Base-by-base conservation (phyloP, 2,329 filamentous ascomycete genomes). In the Colletotrichum graminicola region DNA sequence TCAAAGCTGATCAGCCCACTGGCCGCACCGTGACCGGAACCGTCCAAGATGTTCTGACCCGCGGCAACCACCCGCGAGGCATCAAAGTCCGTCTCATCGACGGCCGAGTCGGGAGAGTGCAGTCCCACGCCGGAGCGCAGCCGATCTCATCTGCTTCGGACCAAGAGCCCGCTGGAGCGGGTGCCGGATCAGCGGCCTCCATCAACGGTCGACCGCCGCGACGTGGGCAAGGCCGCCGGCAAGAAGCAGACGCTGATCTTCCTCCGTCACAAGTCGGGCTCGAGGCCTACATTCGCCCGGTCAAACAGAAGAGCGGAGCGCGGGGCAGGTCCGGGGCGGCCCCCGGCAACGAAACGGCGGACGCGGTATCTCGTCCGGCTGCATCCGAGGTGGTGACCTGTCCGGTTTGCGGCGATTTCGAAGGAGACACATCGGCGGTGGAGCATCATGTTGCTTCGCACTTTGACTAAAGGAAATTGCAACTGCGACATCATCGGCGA, bases 41-140 rank as follows among this genome's bases (percentile, higher is more conserved):
- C 6, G 89, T 95, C 1, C 85, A 86, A 63, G 88, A 94, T 56
- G 79, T 95, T 0, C 84, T 95, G 59, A 95, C 93, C 2, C 84
- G 88, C 1, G 92, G 92, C 34, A 89, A 95, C 75, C 93, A 95
- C 76, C 92, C 92, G 3, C 87, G 92, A 12, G 93, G 93, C 45
- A 93, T 95, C 82, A 95, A 95, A 80, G 92, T 95, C 32, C 88
- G 93, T 2, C 84, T 95, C 7, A 82, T 83, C 1, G 92, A 93
- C 78, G 93, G 93, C 1, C 86, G 91, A 34, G 88, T 95, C 3
- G 93, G 93, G 2, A 84, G 93, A 21, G 93, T 95, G 36, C 93
- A 95, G 80, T 83, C 85, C 55, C 85, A 93, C 79, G 83, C 80
- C 21, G 65, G 77, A 55, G 72, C 60, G 16, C 66, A 43, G 34